These are phyloP conservation scores for Pugionium dolabratum DNA, from an alignment of 345 rosid species.

Conservation along the genomic window DNA sequence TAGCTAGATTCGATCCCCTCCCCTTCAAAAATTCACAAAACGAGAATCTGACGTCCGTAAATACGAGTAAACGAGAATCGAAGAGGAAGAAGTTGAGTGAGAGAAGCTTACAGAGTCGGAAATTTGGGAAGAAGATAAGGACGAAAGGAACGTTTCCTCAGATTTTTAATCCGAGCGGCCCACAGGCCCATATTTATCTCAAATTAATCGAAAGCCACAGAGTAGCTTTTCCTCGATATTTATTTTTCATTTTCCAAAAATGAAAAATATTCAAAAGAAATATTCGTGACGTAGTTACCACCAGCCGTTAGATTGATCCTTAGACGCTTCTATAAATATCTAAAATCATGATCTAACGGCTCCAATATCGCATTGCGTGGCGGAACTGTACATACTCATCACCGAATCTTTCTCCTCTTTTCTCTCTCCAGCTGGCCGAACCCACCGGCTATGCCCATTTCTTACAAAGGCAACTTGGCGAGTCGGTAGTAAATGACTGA, in stretches of 20 bases:
- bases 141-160: conserved; percentile 8
- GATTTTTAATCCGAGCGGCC: conserved; percentile 3
- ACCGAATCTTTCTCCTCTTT: conserved; percentile 41
- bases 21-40: background rate
- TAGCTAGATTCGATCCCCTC: background rate
- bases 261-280: background rate
- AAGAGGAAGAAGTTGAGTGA: conserved; percentile 7
- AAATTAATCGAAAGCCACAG: background rate
- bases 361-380: background rate
- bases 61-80: conserved; percentile 9
- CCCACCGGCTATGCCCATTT: conserved; percentile 30
- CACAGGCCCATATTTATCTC: conserved; percentile 8
- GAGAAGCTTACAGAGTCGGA: background rate
- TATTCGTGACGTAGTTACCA: background rate
- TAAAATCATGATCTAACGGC: conserved; percentile 31
- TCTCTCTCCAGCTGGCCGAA: conserved; percentile 35
- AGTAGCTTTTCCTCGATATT: background rate
- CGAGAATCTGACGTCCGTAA: background rate
- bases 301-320: conserved; percentile 41
- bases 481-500: conserved; percentile 7
- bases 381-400: conserved; percentile 19
- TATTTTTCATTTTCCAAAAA: background rate
- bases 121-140: conserved; percentile 36
- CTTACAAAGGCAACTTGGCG: conserved; percentile 31
- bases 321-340: conserved; percentile 36